These are phyloP conservation scores for Eremochloa ophiuroides DNA, from an alignment of 176 grass and related monocot species.

Conservation along the genomic window DNA sequence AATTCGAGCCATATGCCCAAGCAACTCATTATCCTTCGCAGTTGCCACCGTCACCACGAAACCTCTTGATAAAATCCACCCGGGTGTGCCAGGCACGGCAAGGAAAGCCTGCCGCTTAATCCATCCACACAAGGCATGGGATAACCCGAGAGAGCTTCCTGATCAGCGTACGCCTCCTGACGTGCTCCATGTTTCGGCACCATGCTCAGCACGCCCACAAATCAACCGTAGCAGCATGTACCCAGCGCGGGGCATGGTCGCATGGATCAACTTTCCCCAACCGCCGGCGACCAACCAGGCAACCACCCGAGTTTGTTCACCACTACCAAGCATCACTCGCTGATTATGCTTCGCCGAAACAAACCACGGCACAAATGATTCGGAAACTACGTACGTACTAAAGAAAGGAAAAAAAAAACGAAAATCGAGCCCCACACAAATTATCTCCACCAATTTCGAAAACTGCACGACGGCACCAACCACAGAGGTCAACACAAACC, in stretches of 20 bases:
- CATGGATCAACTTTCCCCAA: not conserved
- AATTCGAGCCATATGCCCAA: not conserved
- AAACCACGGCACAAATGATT: not conserved
- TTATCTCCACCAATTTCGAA: not conserved
- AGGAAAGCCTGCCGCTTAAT: not conserved
- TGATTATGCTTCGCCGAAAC: not conserved
- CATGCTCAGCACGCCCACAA: not conserved
- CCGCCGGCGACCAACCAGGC: not conserved
- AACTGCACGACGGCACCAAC: not conserved
- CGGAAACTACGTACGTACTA: no score
- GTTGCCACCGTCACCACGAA: not conserved
- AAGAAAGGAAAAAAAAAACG: not conserved
- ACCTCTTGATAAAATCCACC: not conserved
- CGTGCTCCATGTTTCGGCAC: not conserved
- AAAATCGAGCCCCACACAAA: not conserved
- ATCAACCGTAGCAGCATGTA: not conserved
- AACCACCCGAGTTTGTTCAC: not conserved
- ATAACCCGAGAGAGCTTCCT: not conserved
- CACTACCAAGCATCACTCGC: not conserved
- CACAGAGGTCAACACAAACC: not conserved
- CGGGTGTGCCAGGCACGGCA: not conserved
- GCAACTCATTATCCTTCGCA: not conserved
- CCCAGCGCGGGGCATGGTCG: not conserved
- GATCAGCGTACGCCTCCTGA: not conserved
- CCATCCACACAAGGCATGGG: not conserved